These are phyloP conservation scores for Boletus reticulatus DNA, from an alignment of 768 basidiomycete genomes.

Conservation along the genomic window DNA sequence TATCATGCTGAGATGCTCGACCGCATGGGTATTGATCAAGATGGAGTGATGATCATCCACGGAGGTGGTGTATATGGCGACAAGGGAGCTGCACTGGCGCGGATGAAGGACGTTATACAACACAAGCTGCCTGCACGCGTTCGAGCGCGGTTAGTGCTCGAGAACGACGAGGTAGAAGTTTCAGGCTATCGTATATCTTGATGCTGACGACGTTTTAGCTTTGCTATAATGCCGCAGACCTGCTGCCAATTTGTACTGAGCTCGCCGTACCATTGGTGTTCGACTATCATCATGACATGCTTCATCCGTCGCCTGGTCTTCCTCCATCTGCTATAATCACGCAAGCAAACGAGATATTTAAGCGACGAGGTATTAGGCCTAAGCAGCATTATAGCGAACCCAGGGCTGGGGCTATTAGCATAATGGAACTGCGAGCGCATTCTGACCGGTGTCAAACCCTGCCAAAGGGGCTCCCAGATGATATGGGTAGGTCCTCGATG, in stretches of 20 bases:
- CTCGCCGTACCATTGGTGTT: slow-evolving; percentile 72
- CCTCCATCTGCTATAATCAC: slow-evolving; percentile 66
- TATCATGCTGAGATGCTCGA: slow-evolving; percentile 92
- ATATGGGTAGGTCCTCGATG: slow-evolving; percentile 48
- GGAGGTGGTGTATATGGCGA: slow-evolving; percentile 85
- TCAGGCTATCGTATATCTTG: background rate
- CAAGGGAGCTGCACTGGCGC: slow-evolving; percentile 63
- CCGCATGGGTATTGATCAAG: slow-evolving; percentile 75
- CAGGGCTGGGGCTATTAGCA: slow-evolving; percentile 75
- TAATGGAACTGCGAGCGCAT: slow-evolving; percentile 88
- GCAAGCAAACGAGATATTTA: slow-evolving; percentile 74
- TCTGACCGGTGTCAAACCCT: slow-evolving; percentile 75
- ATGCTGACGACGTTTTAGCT: slow-evolving; percentile 36
- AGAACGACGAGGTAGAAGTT: slow-evolving; percentile 80
- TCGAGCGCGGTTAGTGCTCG: slow-evolving; percentile 76
- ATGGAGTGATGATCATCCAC: slow-evolving; percentile 88
- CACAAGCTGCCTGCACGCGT: slow-evolving; percentile 59
- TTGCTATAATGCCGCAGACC: slow-evolving; percentile 87
- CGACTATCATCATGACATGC: slow-evolving; percentile 82
- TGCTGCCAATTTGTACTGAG: slow-evolving; percentile 85
- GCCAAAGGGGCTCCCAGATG: slow-evolving; percentile 61
- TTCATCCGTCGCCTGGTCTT: slow-evolving; percentile 55
- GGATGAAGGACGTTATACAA: slow-evolving; percentile 70
- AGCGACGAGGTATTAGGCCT: slow-evolving; percentile 71
- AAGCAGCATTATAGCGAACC: slow-evolving; percentile 94